Conservation (phyloP, 768 basidiomycete genomes). For the Amanita phalloides region DNA sequence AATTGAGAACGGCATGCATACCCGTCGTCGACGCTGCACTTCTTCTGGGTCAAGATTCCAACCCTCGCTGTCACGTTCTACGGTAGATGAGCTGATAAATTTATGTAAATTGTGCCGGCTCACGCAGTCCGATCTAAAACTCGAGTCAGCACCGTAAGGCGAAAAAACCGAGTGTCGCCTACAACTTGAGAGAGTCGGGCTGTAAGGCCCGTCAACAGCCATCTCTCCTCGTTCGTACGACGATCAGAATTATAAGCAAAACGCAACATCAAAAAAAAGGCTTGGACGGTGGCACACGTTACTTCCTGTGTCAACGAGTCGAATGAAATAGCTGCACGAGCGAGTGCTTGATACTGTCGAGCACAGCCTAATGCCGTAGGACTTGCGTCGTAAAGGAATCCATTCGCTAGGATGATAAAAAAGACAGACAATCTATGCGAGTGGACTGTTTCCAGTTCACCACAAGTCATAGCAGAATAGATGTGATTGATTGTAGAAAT, state of each 20-base stretch:
- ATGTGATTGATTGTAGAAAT: conserved; percentile 27
- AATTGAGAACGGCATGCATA: conserved; percentile 6
- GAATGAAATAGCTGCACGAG: conserved; percentile 36
- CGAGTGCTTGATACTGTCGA: conserved; percentile 35
- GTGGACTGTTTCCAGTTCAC: conserved; percentile 24
- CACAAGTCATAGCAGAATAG: conserved; percentile 23
- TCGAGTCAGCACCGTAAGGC: conserved; percentile 1
- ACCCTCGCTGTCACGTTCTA: conserved; percentile 40
- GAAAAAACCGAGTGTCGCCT: conserved; percentile 11
- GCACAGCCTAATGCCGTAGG: conserved; percentile 20
- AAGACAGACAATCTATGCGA: conserved; percentile 41
- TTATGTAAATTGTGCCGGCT: conserved; percentile 11
- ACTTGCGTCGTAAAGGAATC: conserved; percentile 30
- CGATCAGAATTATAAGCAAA: conserved; percentile 33
- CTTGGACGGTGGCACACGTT: conserved; percentile 35
- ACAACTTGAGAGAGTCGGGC: conserved; percentile 34
- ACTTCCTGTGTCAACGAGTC: conserved; percentile 32
- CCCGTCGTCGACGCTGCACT: conserved; percentile 32
- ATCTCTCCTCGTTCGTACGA: conserved; percentile 31
- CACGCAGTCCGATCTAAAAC: conserved; percentile 39
- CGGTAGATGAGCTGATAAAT: not conserved
- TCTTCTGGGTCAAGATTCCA: conserved; percentile 37
- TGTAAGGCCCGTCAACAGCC: conserved; percentile 36
- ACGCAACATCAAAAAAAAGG: conserved; percentile 31
- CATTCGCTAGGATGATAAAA: conserved; percentile 39